Conservation (phyloP, 139 green algal genomes). For the Limnomonas spitsbergensis region DNA sequence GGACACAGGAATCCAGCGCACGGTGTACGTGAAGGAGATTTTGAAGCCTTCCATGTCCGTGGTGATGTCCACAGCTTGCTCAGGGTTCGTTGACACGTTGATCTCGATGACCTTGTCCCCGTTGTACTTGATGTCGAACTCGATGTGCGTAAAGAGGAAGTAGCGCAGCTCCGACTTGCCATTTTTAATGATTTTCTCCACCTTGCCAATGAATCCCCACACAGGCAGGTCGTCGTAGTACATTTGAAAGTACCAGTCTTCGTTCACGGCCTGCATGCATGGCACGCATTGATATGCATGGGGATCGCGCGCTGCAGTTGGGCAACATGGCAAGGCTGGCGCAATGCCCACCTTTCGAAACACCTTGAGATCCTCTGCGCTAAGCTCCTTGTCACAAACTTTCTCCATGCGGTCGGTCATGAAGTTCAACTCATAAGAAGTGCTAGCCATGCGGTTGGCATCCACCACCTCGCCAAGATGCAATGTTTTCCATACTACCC, state of each 20-base stretch:
- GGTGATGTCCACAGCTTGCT: constrained; percentile 47
- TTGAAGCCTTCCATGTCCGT: constrained; percentile 32
- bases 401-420: constrained; percentile 62
- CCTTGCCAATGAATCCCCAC: constrained; percentile 87
- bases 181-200: constrained; percentile 57
- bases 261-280: constrained; percentile 46
- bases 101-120: constrained; percentile 86
- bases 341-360: constrained; percentile 59
- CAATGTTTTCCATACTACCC: constrained; percentile 82
- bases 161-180: constrained; percentile 36
- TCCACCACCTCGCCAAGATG: constrained; percentile 80
- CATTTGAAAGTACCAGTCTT: constrained; percentile 80
- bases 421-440: constrained; percentile 84
- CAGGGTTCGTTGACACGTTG: constrained; percentile 78
- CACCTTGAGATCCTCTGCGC: constrained; percentile 69
- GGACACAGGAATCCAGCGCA: constrained; percentile 73
- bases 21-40: constrained; percentile 78
- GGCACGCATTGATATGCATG: no score
- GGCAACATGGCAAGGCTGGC: not conserved
- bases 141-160: constrained; percentile 83
- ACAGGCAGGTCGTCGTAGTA: constrained; percentile 92
- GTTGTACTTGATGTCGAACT: constrained; percentile 87
- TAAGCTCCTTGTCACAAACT: constrained; percentile 76
- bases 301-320: no score
- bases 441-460: constrained; percentile 74